Conservation (phyloP, 225 moss, liverwort and hornwort genomes). For the Pseudisothecium myosuroides region DNA sequence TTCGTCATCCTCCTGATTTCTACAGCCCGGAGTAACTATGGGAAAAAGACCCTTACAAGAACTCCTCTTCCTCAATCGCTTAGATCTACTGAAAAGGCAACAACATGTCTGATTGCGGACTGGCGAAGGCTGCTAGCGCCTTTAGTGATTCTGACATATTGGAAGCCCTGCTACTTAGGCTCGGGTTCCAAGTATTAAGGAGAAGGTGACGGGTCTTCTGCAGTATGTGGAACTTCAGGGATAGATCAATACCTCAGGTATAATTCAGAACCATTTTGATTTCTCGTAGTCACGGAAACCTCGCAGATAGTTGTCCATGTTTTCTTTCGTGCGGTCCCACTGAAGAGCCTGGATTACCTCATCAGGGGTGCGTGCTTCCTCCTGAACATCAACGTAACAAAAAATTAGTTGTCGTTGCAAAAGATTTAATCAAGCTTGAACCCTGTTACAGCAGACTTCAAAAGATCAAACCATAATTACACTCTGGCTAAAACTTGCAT, state of each 20-base stretch:
- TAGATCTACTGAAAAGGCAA: background rate
- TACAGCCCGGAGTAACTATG: background rate
- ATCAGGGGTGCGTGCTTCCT: slow-evolving; percentile 45
- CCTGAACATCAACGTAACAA: slow-evolving; percentile 18
- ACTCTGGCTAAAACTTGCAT: background rate
- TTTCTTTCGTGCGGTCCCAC: slow-evolving; percentile 70
- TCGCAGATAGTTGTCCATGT: slow-evolving; percentile 82
- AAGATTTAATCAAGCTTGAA: background rate
- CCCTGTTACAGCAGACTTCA: background rate
- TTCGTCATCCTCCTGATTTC: background rate
- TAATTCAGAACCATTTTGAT: slow-evolving; percentile 81
- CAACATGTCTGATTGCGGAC: background rate
- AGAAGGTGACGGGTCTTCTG: background rate
- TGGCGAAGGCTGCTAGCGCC: background rate
- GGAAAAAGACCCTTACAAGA: background rate
- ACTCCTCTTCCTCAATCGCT: background rate
- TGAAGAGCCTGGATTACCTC: slow-evolving; percentile 58
- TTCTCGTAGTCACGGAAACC: slow-evolving; percentile 92
- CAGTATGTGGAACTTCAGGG: background rate
- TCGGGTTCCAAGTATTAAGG: background rate
- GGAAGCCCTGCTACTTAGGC: background rate
- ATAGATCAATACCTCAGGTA: background rate
- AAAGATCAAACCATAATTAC: background rate
- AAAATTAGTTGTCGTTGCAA: background rate
- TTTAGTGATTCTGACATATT: background rate